phyloP scores from a whole-genome alignment of 176 grass and related monocot species.

The Guadua angustifolia region DNA sequence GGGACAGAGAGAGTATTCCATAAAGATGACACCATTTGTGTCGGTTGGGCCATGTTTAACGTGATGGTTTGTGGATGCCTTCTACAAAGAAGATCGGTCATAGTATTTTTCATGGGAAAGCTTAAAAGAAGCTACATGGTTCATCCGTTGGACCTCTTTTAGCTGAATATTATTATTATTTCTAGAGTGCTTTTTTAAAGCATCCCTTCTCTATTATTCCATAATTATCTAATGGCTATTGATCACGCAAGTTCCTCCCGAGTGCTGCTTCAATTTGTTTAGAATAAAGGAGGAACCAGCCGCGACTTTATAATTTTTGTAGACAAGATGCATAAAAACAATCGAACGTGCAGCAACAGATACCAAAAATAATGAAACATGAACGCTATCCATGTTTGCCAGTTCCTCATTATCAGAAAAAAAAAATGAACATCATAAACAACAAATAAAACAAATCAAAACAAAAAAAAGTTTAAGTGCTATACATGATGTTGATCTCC shows the following conservation, averaged over 20 bases:
- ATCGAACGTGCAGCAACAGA: neutral
- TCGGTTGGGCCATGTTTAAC: neutral
- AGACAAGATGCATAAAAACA: neutral
- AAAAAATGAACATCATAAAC: constrained; percentile 45
- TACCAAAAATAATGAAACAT: neutral
- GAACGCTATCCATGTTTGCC: neutral
- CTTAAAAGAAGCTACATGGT: neutral
- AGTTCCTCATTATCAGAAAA: constrained; percentile 23
- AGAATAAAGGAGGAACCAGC: neutral
- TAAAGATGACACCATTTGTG: neutral
- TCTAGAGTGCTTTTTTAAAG: neutral
- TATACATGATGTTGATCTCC: constrained; percentile 51
- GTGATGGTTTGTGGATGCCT: neutral
- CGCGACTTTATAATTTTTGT: neutral
- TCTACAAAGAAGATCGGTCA: neutral
- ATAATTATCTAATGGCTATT: neutral
- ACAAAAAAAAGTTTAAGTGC: constrained; percentile 22
- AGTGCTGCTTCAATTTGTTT: neutral
- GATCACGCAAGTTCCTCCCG: neutral
- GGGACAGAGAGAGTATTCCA: neutral
- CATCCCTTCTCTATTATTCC: neutral
- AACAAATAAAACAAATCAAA: constrained; percentile 41
- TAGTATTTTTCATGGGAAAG: neutral
- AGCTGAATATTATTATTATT: neutral
- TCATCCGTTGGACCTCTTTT: neutral